phyloP scores from a whole-genome alignment of 768 basidiomycete species.

The Boletus eberwhitei region DNA sequence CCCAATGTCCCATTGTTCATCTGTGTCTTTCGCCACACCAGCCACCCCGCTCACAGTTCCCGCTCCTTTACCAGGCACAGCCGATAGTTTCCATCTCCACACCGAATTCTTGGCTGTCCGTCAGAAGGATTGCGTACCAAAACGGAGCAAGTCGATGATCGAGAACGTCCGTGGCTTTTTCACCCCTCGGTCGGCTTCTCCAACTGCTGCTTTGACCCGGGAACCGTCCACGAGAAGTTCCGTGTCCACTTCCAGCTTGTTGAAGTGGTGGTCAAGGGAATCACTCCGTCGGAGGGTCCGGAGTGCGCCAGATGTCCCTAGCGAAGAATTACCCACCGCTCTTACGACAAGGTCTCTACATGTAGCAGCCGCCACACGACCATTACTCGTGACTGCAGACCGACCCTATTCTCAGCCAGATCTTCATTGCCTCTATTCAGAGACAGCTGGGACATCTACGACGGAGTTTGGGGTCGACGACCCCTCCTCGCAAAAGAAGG shows the following conservation, averaged over 20 bases:
- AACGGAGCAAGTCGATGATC: slow-evolving; percentile 52
- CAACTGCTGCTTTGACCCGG: slow-evolving; percentile 31
- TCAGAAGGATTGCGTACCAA: slow-evolving; percentile 32
- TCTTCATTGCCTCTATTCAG: slow-evolving; percentile 23
- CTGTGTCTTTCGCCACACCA: slow-evolving; percentile 28
- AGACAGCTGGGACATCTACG: slow-evolving; percentile 7
- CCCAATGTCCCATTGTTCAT: slow-evolving; percentile 39
- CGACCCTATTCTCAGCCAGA: slow-evolving; percentile 33
- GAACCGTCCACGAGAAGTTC: slow-evolving; percentile 26
- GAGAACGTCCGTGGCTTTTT: slow-evolving; percentile 64
- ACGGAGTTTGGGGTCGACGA: slow-evolving; percentile 25
- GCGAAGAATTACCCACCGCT: slow-evolving; percentile 24
- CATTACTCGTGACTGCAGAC: slow-evolving; percentile 12
- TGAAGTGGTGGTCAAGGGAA: slow-evolving; percentile 50
- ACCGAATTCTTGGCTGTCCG: slow-evolving; percentile 27
- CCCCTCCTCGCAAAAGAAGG: slow-evolving; percentile 10
- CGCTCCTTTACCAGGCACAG: slow-evolving; percentile 10
- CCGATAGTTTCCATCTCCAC: slow-evolving; percentile 18
- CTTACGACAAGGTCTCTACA: slow-evolving; percentile 27
- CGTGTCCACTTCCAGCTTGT: slow-evolving; percentile 31
- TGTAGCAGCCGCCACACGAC: slow-evolving; percentile 8
- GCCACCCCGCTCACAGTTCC: slow-evolving; percentile 20
- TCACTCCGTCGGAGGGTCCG: slow-evolving; percentile 50
- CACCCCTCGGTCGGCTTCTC: slow-evolving; percentile 43
- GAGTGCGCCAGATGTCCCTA: slow-evolving; percentile 48